These are phyloP conservation scores for Agapanthus africanus DNA, from an alignment of 106 monocot genomes.

Conservation along the genomic window DNA sequence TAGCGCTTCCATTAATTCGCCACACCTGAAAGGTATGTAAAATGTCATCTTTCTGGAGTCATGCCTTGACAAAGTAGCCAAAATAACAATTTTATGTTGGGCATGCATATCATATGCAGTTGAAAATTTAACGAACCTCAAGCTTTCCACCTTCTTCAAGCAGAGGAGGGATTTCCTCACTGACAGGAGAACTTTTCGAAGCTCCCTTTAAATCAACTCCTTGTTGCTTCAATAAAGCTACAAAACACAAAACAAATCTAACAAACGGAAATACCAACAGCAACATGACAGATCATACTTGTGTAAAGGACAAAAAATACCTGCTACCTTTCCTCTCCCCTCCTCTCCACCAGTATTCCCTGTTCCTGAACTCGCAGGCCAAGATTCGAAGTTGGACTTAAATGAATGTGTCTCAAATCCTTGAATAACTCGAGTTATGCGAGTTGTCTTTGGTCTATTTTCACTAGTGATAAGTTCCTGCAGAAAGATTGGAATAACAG, in stretches of 20 bases:
- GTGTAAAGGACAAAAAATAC: constrained; percentile 23
- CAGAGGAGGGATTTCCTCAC: constrained; percentile 77
- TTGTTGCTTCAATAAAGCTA: constrained; percentile 87
- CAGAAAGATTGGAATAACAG: neutral
- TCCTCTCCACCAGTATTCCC: constrained; percentile 55
- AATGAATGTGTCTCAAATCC: constrained; percentile 86
- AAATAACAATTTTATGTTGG: neutral
- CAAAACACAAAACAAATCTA: neutral
- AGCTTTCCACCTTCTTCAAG: constrained; percentile 66
- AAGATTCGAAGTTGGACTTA: constrained; percentile 89
- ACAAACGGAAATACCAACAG: constrained; percentile 8
- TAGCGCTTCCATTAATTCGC: constrained; percentile 88
- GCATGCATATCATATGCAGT: neutral
- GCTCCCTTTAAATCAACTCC: constrained; percentile 80
- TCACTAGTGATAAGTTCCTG: constrained; percentile 65
- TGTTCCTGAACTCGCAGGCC: constrained; percentile 48
- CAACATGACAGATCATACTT: neutral
- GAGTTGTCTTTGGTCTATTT: constrained; percentile 65
- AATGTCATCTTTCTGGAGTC: neutral
- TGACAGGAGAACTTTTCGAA: constrained; percentile 46
- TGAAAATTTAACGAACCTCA: constrained; percentile 40
- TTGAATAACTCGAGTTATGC: constrained; percentile 79
- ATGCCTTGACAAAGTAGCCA: neutral
- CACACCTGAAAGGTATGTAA: constrained; percentile 26
- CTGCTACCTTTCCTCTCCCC: constrained; percentile 94